Evolutionary conservation across 805 yeast species (phyloP), one percentile per base, ranked within the genome.

Genomic region (Teunomyces atbi): DNA sequence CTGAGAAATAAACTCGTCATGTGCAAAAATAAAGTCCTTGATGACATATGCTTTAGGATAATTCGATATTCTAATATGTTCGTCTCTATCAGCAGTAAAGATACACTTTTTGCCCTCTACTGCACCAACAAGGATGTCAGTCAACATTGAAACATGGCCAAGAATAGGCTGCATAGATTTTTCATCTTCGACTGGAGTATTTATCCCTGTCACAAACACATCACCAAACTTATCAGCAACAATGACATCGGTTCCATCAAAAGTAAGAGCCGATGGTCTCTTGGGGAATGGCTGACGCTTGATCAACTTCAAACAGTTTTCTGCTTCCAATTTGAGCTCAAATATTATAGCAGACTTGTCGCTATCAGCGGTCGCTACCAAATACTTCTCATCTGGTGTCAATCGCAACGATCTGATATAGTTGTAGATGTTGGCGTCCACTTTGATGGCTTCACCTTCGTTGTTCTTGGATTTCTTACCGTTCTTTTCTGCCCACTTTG

Each of bases 191-290:
- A 68, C 62, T 1, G 76, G 56, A 0, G 57, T 60, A 18, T 68
- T 68, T 23, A 82, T 66, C 2, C 76, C 68, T 32, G 89, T 71
- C 1, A 76, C 64, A 62, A 88, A 94, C 5, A 90, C 97, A 66
- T 94, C 99, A 41, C 99, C 99, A 61, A 92, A 94, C 69, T 94
- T 94, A 64, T 94, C 99, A 16, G 96, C 97, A 19, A 91, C 77
- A 2, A 89, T 63, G 6, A 91, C 65, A 11, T 68, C 66, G 48
- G 78, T 81, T 46, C 79, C 66, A 28, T 84, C 75, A 0, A 82
- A 67, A 6, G 88, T 73, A 15, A 90, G 73, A 1, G 96, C 83
- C 54, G 89, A 84, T n/a, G 98, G 98, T 65, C 98, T 82, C 65
- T 92, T 92, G 30, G 97, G 90, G 58, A 89, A 85, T 4, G 79